Base-by-base conservation (phyloP, 164 flowering plant genomes). In the Litsea cubeba region DNA sequence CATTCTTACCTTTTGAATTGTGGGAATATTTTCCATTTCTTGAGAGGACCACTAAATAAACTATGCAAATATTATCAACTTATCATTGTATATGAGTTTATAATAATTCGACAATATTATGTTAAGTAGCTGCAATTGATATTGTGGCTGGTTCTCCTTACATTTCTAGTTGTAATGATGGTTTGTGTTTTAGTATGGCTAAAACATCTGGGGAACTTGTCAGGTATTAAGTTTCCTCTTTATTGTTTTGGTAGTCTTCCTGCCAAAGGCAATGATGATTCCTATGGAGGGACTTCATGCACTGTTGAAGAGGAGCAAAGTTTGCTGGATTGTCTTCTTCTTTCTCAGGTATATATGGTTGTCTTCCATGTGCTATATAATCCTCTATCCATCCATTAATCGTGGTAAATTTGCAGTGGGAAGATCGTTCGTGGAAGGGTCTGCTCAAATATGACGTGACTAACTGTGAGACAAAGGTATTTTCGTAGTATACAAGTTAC, bases 381-480 rank as follows among this genome's bases (percentile, higher is more conserved):
- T 30, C 35, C 35, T 30, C 35, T 30, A 30, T 30, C 35, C 35
- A 30, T 5, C 35, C 35, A 30, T 30, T 30, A 30, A 30, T 30
- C 35, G 4, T 30, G 35, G 35, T 30, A 5, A 30, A 30, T 30
- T 30, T 30, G 20, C 76, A 83, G 83, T 83, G 83, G 82, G 83
- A 83, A 79, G 82, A 81, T n/a, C 60, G 69, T 50, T 65, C 78
- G n/a, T 71, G 77, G 81, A 83, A 74, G 65, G 83, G 82, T 46
- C 65, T 71, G 65, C 72, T 77, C 57, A 77, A 67, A 73, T 83
- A 83, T 79, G 86, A 83, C 65, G 81, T 79, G 70, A 83, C 81
- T 1, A 24, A 79, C 32, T 79, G 82, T 68, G 82, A 83, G 74
- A 73, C 77, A 26, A 83, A 79, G 85, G 85, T 83, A 64, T 17